phyloP scores from a whole-genome alignment of 257 asterid genomes.

The Solanum tacnaense region DNA sequence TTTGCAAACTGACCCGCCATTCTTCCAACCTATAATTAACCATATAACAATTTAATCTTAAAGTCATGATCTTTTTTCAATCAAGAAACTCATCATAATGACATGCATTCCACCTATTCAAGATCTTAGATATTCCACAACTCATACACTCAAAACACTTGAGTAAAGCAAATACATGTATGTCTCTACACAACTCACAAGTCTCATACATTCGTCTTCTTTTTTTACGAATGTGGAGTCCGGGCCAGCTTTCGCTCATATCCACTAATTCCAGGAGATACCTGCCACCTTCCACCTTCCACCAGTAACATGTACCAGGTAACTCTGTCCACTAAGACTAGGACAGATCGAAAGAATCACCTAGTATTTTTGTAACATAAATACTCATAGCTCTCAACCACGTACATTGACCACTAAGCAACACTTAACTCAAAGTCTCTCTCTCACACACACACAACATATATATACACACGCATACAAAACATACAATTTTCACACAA shows the following conservation, averaged over 20 bases:
- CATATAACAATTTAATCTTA: not conserved
- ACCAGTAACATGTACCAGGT: not conserved
- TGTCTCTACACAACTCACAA: not conserved
- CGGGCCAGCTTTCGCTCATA: not conserved
- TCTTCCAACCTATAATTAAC: slow-evolving; percentile 52
- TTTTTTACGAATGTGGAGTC: not conserved
- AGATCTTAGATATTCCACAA: not conserved
- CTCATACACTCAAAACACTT: not conserved
- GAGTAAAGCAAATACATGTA: not conserved
- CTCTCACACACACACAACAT: not conserved
- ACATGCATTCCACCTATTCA: not conserved
- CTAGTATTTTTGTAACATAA: too few relatives aligned
- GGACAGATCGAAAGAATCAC: not conserved
- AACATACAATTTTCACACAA: not conserved
- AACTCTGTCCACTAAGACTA: not conserved
- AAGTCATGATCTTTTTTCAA: not conserved
- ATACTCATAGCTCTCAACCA: not conserved
- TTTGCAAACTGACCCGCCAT: slow-evolving; percentile 85
- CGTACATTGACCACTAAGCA: not conserved
- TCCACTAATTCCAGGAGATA: not conserved
- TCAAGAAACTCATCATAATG: not conserved
- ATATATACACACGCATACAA: not conserved
- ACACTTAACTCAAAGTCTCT: not conserved
- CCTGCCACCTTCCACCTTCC: not conserved
- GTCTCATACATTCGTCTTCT: too few relatives aligned